Evolutionary conservation across 352 stramenopile genomes (phyloP).

Genomic region (Pythium grandisporangium): DNA sequence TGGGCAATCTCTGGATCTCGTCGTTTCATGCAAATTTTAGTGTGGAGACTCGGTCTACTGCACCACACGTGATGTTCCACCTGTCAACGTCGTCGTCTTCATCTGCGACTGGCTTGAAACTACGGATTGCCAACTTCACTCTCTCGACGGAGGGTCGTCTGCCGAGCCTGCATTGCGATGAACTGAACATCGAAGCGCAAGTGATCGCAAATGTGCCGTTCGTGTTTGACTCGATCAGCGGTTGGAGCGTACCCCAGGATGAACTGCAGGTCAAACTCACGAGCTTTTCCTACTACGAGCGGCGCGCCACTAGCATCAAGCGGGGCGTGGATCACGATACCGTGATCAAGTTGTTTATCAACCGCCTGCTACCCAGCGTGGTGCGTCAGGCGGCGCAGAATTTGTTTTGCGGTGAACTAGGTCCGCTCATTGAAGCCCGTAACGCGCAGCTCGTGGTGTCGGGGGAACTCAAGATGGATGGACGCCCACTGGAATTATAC

Average conservation of each 20-base stretch:
- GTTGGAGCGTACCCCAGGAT: constrained; percentile 52
- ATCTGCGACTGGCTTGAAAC: constrained; percentile 52
- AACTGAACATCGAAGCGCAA: constrained; percentile 67
- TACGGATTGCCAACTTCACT: constrained; percentile 58
- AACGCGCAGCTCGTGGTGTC: constrained; percentile 49
- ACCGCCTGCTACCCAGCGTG: constrained; percentile 50
- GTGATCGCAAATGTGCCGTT: constrained; percentile 58
- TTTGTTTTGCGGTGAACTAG: constrained; percentile 53
- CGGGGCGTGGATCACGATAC: constrained; percentile 57
- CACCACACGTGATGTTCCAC: constrained; percentile 55
- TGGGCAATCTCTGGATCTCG: constrained; percentile 65
- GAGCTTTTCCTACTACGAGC: constrained; percentile 70
- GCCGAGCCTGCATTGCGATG: constrained; percentile 67
- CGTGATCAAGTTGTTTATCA: constrained; percentile 78
- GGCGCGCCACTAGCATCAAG: constrained; percentile 41
- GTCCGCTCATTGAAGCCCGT: constrained; percentile 35
- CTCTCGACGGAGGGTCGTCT: constrained; percentile 51
- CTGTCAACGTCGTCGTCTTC: constrained; percentile 41
- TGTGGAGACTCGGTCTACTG: constrained; percentile 44
- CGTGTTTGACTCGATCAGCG: constrained; percentile 40
- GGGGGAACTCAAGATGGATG: constrained; percentile 54
- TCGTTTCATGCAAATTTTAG: constrained; percentile 67
- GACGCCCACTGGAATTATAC: constrained; percentile 45
- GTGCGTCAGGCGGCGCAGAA: constrained; percentile 48
- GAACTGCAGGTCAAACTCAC: constrained; percentile 54